These are phyloP conservation scores for Fusarium albosuccineum DNA, from an alignment of 2,329 filamentous ascomycete species.

Conservation along the genomic window DNA sequence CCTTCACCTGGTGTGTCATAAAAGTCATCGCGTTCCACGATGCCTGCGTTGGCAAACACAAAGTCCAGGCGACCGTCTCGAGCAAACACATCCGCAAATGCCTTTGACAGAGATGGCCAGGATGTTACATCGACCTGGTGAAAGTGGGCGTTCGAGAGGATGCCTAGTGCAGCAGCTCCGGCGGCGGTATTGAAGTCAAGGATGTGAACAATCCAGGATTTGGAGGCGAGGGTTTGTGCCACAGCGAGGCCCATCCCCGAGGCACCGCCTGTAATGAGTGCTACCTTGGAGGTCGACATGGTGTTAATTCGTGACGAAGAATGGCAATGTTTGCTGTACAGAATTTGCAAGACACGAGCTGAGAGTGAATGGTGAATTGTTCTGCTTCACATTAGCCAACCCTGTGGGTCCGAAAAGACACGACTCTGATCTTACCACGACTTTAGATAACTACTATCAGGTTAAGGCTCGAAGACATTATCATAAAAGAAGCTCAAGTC, in stretches of 20 bases:
- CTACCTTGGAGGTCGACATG: too few relatives aligned
- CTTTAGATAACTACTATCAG: too few relatives aligned
- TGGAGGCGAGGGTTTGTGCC: slow-evolving; percentile 9
- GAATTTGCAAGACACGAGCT: too few relatives aligned
- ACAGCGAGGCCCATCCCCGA: slow-evolving; percentile 8
- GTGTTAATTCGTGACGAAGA: too few relatives aligned
- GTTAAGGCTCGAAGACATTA: too few relatives aligned
- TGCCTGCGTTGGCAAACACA: slow-evolving; percentile 26
- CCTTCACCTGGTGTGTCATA: slow-evolving; percentile 9
- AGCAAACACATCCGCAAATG: slow-evolving; percentile 5
- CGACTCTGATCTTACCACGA: too few relatives aligned
- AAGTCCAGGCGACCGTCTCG: slow-evolving; percentile 17
- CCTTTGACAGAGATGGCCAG: slow-evolving; percentile 7
- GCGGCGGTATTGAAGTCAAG: slow-evolving; percentile 18
- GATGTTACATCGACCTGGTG: slow-evolving; percentile 11
- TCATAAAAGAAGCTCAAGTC: too few relatives aligned
- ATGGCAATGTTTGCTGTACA: too few relatives aligned
- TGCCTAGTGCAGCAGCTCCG: neutral
- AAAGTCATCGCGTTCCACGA: slow-evolving; percentile 29
- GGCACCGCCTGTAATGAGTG: too few relatives aligned
- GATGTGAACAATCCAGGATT: slow-evolving; percentile 19
- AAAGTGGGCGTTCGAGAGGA: neutral
- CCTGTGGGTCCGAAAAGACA: too few relatives aligned
- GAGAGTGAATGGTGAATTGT: too few relatives aligned
- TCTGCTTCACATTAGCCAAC: too few relatives aligned